phyloP scores from a whole-genome alignment of 1,139 yeast genomes.

The Scheffersomyces illinoinensis region DNA sequence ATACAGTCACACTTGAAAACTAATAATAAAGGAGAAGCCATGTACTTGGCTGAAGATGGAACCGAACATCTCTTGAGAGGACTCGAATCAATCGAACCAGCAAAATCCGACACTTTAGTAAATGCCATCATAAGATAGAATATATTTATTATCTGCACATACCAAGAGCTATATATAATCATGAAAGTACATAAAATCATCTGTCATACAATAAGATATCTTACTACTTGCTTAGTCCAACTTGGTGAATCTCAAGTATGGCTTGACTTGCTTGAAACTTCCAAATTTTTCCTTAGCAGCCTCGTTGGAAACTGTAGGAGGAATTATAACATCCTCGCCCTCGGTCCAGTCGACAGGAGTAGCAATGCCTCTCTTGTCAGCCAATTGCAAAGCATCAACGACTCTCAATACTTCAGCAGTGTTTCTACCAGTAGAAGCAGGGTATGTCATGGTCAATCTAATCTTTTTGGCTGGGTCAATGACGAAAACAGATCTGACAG shows the following conservation, averaged over 20 bases:
- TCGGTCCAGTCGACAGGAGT: conserved; percentile 88
- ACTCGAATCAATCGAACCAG: neutral
- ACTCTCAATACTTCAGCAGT: conserved; percentile 85
- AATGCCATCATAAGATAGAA: neutral
- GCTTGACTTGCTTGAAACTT: conserved; percentile 73
- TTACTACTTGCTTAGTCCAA: neutral
- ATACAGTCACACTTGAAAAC: conserved; percentile 27
- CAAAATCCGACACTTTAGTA: neutral
- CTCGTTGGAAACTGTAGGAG: conserved; percentile 68
- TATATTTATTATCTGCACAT: neutral
- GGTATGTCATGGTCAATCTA: conserved; percentile 73
- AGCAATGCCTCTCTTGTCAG: conserved; percentile 70
- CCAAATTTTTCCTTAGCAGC: conserved; percentile 76
- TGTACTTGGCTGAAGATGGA: conserved; percentile 15
- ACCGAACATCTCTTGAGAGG: conserved; percentile 7
- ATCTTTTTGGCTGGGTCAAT: conserved; percentile 79
- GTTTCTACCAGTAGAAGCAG: conserved; percentile 86
- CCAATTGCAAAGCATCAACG: conserved; percentile 75
- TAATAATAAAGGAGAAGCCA: conserved; percentile 26
- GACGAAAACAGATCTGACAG: conserved; percentile 80
- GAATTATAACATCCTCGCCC: conserved; percentile 84
- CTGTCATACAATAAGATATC: neutral
- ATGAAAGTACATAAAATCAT: neutral
- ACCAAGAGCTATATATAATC: neutral
- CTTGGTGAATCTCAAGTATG: conserved; percentile 52